phyloP scores from a whole-genome alignment of 2,329 filamentous ascomycete genomes.

The Cladophialophora psammophila region DNA sequence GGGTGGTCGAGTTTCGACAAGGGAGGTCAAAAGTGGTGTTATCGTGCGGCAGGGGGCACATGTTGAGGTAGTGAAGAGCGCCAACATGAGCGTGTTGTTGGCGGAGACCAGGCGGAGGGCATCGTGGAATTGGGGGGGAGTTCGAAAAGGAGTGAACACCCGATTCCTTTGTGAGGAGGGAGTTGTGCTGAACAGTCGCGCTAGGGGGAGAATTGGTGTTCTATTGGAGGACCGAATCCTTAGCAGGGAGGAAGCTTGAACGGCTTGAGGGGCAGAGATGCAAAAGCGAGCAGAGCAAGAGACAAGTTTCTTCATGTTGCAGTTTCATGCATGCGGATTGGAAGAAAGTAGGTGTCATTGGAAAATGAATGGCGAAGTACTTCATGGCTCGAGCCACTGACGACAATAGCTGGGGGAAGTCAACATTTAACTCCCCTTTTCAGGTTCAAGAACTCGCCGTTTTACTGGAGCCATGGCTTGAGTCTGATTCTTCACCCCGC shows the following conservation, averaged over 20 bases:
- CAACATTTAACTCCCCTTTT: neutral
- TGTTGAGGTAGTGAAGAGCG: constrained; percentile 38
- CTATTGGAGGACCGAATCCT: neutral
- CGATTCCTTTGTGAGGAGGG: constrained; percentile 31
- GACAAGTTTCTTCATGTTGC: neutral
- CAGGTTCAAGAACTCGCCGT: neutral
- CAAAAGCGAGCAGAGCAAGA: neutral
- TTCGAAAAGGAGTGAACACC: constrained; percentile 35
- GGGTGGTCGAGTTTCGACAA: constrained; percentile 34
- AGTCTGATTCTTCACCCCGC: neutral
- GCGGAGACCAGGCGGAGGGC: constrained; percentile 36
- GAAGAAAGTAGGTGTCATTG: neutral
- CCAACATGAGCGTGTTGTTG: constrained; percentile 38
- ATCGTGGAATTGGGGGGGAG: constrained; percentile 39
- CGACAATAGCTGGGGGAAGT: neutral
- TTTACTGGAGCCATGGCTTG: neutral
- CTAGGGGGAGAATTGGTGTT: neutral
- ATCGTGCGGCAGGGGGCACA: constrained; percentile 40
- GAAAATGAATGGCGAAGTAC: neutral
- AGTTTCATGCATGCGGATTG: neutral
- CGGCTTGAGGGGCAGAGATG: neutral
- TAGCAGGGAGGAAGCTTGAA: neutral
- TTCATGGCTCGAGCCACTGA: neutral
- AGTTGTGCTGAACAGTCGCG: constrained; percentile 20
- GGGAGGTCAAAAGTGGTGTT: constrained; percentile 36